Evolutionary conservation across 345 rosid genomes (phyloP).

Genomic region (Eucalyptus lansdowneana): DNA sequence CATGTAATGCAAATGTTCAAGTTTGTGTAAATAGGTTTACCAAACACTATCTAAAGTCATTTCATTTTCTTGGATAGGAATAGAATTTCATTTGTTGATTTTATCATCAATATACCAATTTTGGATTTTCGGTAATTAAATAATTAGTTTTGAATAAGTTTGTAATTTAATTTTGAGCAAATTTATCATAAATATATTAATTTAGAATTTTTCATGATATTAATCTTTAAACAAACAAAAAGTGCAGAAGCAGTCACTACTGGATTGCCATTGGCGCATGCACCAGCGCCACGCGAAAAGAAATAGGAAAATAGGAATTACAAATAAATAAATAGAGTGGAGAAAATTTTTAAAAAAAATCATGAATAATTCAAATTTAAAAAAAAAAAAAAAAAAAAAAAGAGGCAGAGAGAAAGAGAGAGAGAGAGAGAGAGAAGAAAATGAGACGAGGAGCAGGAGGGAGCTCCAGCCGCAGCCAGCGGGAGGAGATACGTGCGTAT

Average conservation of each 20-base stretch:
- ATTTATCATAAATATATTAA: no score
- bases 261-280: neutral
- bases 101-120: no score
- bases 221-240: neutral
- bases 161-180: no score
- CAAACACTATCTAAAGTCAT: neutral
- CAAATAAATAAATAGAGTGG: neutral
- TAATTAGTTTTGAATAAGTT: no score
- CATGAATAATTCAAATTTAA: no score
- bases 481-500: neutral
- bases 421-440: neutral
- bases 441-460: neutral
- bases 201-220: no score
- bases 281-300: neutral
- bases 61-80: neutral
- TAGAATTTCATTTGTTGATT: neutral
- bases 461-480: neutral
- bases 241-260: neutral
- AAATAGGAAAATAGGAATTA: neutral
- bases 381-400: rapidly evolving
- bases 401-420: rapidly evolving
- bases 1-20: neutral
- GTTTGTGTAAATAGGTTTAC: neutral
- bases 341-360: no score
- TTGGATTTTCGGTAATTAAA: no score